Base-by-base conservation (phyloP, 352 stramenopile species). In the Globisporangium cystogenes region DNA sequence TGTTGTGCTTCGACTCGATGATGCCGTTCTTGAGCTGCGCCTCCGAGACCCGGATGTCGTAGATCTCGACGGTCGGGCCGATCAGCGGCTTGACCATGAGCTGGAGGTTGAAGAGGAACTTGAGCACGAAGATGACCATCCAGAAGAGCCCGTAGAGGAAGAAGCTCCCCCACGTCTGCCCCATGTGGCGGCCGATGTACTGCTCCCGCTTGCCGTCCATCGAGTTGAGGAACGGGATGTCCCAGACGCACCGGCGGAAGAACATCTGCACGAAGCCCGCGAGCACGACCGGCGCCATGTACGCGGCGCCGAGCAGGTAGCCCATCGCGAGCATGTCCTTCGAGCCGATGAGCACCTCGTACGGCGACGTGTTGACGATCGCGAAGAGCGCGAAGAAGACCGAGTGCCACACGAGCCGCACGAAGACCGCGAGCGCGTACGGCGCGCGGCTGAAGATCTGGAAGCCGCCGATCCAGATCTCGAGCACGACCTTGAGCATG, bases 1-100 rank as follows among this genome's bases (percentile, higher is more conserved):
- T 70, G 61, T 95, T 95, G 65, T 95, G 80, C 10, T 87, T 51
- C 21, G 76, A 86, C 49, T 88, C 69, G 35, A 90, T 69, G 20
- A 90, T 69, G 0, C 70, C 72, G 57, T 88, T 81, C 53, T 68
- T 64, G 2, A 74, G 58, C 51, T 77, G 63, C 1, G 48, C 41
- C 16, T 65, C 48, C 7, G 80, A 73, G 20, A 85, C 46, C 45
- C 82, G 67, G 42, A 93, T 84, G 46, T 70, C 86, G 42, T 89
- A 98, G 44, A 99, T 90, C 70, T 99, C 76, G 50, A 99, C 79
- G 6, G 91, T 97, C n/a, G 96, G 96, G 4, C 96, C 86, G 33
- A 98, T 97, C 39, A 99, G 92, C 41, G 89, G 91, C 63, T 98
- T 98, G 40, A 99, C 87, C 76, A 99, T 97, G 55, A 99, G 97